Evolutionary conservation across 345 rosid species (phyloP).

Genomic region (Lagerstroemia speciosa): DNA sequence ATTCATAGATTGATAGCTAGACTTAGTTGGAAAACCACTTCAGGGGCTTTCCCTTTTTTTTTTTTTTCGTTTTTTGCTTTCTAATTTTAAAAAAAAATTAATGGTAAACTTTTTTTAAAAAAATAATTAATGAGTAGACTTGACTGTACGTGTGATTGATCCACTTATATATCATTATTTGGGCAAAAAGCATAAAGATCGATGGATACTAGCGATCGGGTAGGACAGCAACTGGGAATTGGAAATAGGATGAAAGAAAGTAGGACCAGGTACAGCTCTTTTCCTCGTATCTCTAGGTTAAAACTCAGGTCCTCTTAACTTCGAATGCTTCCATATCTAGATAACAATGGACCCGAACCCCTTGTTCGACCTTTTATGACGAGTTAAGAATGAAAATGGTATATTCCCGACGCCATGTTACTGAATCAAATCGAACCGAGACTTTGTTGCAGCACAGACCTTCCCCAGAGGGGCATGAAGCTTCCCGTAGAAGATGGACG

Average conservation of each 20-base stretch:
- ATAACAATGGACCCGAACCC: no score
- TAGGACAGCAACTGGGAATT: no score
- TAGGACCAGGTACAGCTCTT: background rate
- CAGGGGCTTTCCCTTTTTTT: background rate
- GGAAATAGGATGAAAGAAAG: background rate
- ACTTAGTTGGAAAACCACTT: constrained; percentile 1
- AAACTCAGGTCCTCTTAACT: no score
- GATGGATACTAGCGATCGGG: background rate
- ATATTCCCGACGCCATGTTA: background rate
- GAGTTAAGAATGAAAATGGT: no score
- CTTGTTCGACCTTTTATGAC: no score
- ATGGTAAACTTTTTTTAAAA: background rate
- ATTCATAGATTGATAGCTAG: background rate
- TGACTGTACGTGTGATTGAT: background rate
- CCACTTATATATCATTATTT: background rate
- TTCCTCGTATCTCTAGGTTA: background rate
- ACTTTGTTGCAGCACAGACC: constrained; percentile 1
- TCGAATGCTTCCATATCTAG: no score
- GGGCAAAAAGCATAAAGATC: background rate
- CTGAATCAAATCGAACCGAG: background rate
- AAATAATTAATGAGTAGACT: no score
- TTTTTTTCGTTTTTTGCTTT: background rate
- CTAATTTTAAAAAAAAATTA: background rate
- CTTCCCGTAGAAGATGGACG: background rate
- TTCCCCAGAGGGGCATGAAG: background rate